These are phyloP conservation scores for Carex scoparia DNA, from an alignment of 176 grass and related monocot genomes.

Conservation along the genomic window DNA sequence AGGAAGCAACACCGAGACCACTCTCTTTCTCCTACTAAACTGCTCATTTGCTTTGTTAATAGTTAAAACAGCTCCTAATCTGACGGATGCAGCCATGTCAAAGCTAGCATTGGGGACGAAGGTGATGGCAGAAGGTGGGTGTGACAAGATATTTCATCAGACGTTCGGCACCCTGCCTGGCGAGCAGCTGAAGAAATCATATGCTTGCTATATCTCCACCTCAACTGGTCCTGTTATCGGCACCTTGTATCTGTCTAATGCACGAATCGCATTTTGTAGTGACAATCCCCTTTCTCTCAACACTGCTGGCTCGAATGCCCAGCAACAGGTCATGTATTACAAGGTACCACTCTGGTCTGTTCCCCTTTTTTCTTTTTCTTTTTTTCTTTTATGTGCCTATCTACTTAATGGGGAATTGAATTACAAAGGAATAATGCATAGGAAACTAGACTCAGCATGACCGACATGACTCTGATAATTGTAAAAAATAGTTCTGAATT, in stretches of 20 bases:
- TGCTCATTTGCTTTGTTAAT: neutral
- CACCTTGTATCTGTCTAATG: conserved; percentile 79
- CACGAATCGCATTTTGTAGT: conserved; percentile 75
- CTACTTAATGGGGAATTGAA: neutral
- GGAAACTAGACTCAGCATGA: neutral
- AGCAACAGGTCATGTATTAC: conserved; percentile 51
- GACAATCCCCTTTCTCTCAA: conserved; percentile 58
- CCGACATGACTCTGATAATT: neutral
- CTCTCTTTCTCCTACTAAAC: neutral
- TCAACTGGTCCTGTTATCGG: conserved; percentile 78
- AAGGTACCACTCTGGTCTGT: conserved; percentile 31
- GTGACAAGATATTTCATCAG: conserved; percentile 72
- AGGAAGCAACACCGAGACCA: neutral
- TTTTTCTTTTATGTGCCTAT: neutral
- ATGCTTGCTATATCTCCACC: conserved; percentile 90
- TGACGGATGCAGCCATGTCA: conserved; percentile 67
- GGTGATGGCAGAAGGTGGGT: conserved; percentile 82
- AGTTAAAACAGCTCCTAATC: conserved; percentile 72
- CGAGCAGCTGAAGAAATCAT: conserved; percentile 75
- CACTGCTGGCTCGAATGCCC: conserved; percentile 16
- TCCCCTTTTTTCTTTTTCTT: neutral
- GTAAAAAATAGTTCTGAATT: neutral
- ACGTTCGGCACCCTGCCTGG: conserved; percentile 54
- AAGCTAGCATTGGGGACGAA: conserved; percentile 81
- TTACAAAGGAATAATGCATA: neutral